These are phyloP conservation scores for Pseudogymnoascus destructans DNA, from an alignment of 2,329 filamentous ascomycete species.

Conservation along the genomic window DNA sequence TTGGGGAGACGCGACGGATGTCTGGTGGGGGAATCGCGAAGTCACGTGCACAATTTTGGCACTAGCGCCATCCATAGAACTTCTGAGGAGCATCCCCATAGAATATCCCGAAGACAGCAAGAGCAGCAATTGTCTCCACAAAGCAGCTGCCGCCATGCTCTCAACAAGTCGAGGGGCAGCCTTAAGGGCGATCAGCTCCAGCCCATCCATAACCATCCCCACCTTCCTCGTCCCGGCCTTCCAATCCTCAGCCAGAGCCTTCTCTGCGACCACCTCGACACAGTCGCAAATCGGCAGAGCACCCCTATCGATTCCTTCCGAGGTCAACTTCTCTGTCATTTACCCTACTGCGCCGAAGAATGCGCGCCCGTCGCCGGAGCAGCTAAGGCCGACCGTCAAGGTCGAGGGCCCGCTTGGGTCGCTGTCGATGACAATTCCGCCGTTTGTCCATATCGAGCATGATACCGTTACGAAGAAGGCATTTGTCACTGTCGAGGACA, in stretches of 20 bases:
- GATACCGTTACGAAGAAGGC: conserved; percentile 51
- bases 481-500: conserved; percentile 56
- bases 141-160: conserved; percentile 41
- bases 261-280: conserved; percentile 56
- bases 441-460: conserved; percentile 60
- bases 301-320: conserved; percentile 66
- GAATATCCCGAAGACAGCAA: conserved; percentile 5
- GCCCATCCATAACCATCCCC: conserved; percentile 44
- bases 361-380: conserved; percentile 31
- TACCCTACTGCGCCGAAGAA: conserved; percentile 33
- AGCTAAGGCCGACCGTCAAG: conserved; percentile 52
- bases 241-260: conserved; percentile 40
- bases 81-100: conserved; percentile 5
- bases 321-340: conserved; percentile 63
- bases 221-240: conserved; percentile 63
- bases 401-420: conserved; percentile 73
- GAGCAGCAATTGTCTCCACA: conserved; percentile 9
- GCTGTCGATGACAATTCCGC: conserved; percentile 64
- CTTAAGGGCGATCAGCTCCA: conserved; percentile 40
- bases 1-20: neutral
- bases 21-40: neutral
- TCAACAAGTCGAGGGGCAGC: conserved; percentile 48
- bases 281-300: conserved; percentile 77
- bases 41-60: neutral
- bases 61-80: conserved; percentile 2